Evolutionary conservation across 495 filamentous ascomycete species (phyloP), one percentile per base, ranked within the genome.

Genomic region (Sporormia fimetaria): DNA sequence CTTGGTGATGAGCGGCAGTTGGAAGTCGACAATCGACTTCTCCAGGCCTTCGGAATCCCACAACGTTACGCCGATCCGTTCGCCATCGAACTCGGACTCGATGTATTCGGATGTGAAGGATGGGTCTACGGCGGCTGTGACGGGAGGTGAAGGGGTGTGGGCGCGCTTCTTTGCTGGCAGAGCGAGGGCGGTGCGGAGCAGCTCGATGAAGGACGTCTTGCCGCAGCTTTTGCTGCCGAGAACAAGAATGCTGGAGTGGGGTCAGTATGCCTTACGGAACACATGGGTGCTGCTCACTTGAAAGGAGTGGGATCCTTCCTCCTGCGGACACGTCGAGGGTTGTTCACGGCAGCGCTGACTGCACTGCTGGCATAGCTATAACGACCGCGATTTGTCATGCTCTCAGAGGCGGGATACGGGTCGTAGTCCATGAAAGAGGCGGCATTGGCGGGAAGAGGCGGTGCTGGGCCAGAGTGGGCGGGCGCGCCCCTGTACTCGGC

Each of bases 291-390:
- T 55, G 68, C 87, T 73, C 68, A 98, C 90, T 98, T 98, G 71
- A 95, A 96, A 5, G 90, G 83, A 4, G 87, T 95, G 15, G 90
- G 90, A 56, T 98, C 90, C 69, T 90, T 94, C 65, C 90, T 81
- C 61, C 90, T 78, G 49, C 90, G 75, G 33, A 96, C 78, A 55
- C 90, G 76, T 46, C 90, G 76, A 29, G 90, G 90, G 63, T 84
- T 94, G 67, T 94, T 94, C 64, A 94, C 78, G 42, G 83, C n/a
- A 4, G 38, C 84, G 64, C 84, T 94, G 35, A 84, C 71, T 21
- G 83, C 81, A 63, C 82, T 92, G 63, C 84, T 94, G 35, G 88
- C 90, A 57, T 95, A 95, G 63, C 87, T 95, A 63, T 94, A 94
- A 32, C 90, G 83, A 35, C 90, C 87, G 52, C 90, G 84, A 63